Conservation (phyloP, 139 green algal species). For the Pseudopediastrum boryanum region DNA sequence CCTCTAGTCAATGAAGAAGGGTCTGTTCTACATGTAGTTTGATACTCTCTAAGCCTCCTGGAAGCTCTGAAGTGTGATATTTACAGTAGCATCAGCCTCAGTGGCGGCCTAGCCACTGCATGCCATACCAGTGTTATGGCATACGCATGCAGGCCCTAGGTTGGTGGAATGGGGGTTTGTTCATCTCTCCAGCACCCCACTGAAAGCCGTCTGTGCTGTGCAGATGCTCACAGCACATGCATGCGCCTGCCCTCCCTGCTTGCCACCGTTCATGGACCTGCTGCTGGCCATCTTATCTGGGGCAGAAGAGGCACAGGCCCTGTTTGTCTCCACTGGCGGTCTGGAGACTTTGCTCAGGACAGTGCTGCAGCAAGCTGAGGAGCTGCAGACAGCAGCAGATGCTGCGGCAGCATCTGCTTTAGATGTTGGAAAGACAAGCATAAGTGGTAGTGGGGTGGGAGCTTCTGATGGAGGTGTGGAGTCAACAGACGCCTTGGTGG, state of each 20-base stretch:
- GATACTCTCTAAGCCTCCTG: too few species aligned
- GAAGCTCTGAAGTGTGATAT: too few species aligned
- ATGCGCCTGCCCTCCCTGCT: slow-evolving; percentile 12
- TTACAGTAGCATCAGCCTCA: too few species aligned
- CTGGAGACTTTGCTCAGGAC: slow-evolving; percentile 11
- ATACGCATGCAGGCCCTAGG: background rate
- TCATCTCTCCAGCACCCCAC: background rate
- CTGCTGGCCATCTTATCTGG: slow-evolving; percentile 16
- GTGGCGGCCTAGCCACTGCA: background rate
- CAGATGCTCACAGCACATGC: slow-evolving; percentile 7
- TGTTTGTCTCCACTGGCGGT: slow-evolving; percentile 33
- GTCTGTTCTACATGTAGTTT: too few species aligned
- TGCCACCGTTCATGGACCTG: background rate
- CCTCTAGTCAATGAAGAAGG: too few species aligned
- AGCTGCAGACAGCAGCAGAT: background rate
- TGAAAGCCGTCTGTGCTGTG: background rate
- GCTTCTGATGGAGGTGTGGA: background rate
- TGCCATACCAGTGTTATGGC: background rate
- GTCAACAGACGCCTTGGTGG: background rate
- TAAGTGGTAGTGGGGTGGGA: background rate
- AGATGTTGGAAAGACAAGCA: background rate
- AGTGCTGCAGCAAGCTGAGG: slow-evolving; percentile 1
- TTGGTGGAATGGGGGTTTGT: background rate
- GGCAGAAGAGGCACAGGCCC: slow-evolving; percentile 33
- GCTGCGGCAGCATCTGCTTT: too few species aligned